These are phyloP conservation scores for Sambucus nigra DNA, from an alignment of 129 eudicot species.

Conservation along the genomic window DNA sequence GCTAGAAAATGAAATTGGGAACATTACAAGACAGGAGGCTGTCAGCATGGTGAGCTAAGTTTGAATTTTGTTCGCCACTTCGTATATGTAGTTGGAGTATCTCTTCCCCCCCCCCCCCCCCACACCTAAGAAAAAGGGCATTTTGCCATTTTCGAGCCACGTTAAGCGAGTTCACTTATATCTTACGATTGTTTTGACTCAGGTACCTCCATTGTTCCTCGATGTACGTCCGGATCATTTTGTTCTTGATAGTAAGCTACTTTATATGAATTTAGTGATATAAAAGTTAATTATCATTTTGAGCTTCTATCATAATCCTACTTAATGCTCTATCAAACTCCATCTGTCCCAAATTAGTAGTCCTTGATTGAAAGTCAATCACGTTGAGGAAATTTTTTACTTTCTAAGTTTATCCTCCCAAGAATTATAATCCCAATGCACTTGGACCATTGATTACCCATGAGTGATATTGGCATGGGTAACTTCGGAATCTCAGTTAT, in stretches of 20 bases:
- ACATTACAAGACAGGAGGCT: slow-evolving; percentile 97
- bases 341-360: no score
- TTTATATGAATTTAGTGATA: slow-evolving; percentile 7
- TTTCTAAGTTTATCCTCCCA: no score
- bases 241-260: slow-evolving; percentile 91
- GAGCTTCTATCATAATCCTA: no score
- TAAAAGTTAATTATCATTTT: slow-evolving; percentile 6
- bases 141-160: slow-evolving; percentile 4
- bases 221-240: slow-evolving; percentile 82
- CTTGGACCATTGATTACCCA: no score
- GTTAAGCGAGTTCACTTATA: neutral
- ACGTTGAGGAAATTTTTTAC: no score
- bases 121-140: slow-evolving; percentile 3
- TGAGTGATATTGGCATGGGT: no score
- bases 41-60: slow-evolving; percentile 82
- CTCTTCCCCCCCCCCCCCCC: neutral
- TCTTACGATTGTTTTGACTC: slow-evolving; percentile 18
- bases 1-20: slow-evolving; percentile 95
- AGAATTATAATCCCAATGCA: no score
- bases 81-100: neutral
- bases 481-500: no score
- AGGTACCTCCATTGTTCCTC: slow-evolving; percentile 94
- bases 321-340: no score
- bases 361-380: no score
- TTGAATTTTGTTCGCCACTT: slow-evolving; percentile 6